Conservation (phyloP, 2,329 filamentous ascomycete species). For the Ophiostoma sp. region DNA sequence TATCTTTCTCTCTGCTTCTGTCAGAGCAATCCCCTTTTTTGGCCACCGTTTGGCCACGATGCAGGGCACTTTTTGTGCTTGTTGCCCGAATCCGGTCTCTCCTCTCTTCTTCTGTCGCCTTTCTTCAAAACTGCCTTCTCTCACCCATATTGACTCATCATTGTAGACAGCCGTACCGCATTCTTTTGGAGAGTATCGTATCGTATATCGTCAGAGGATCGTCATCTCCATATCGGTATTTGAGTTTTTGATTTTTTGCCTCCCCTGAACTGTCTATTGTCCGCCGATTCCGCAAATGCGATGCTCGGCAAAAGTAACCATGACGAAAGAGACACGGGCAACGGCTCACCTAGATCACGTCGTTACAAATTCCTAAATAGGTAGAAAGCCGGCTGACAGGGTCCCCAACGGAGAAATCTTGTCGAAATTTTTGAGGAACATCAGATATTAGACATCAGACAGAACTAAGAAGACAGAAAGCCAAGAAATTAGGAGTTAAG, state of each 20-base stretch:
- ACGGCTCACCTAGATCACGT: not conserved
- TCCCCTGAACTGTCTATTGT: not conserved
- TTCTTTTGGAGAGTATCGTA: not conserved
- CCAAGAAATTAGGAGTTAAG: not conserved
- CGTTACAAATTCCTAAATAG: not conserved
- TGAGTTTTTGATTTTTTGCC: not conserved
- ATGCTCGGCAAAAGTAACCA: not conserved
- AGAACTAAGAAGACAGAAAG: not conserved
- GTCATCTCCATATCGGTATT: not conserved
- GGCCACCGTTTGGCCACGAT: not conserved
- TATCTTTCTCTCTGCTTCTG: not conserved
- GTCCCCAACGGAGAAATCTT: not conserved
- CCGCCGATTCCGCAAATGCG: not conserved
- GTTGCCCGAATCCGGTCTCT: not conserved
- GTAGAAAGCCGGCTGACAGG: not conserved
- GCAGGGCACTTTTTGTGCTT: not conserved
- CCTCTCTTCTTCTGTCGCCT: not conserved
- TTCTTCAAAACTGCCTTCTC: not conserved
- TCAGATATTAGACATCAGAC: not conserved
- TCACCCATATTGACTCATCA: not conserved
- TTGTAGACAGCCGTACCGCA: not conserved
- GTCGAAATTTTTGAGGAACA: not conserved
- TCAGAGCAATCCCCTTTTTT: not conserved
- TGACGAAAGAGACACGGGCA: not conserved
- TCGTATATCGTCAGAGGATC: not conserved